Conservation (phyloP, 495 filamentous ascomycete genomes). For the Parachaetomium inaequale region DNA sequence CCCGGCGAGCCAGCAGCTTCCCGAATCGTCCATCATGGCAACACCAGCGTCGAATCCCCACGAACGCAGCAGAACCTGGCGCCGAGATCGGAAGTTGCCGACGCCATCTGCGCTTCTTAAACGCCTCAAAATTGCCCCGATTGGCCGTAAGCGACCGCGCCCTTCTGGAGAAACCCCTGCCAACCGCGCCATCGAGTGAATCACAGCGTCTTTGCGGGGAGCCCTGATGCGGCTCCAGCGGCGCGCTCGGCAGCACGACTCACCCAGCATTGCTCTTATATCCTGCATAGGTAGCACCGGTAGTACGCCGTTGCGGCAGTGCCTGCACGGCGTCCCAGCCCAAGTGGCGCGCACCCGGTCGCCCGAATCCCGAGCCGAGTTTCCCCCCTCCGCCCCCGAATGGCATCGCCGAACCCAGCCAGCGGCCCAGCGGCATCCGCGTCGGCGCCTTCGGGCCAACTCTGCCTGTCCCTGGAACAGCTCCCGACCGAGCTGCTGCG, state of each 20-base stretch:
- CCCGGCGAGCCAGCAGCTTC: conserved; percentile 28
- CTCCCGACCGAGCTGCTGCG: conserved; percentile 32
- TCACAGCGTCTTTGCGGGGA: neutral
- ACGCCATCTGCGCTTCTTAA: conserved; percentile 11
- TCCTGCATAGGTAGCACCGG: neutral
- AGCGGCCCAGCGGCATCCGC: neutral
- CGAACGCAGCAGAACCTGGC: conserved; percentile 3
- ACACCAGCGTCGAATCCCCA: neutral
- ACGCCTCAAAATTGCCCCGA: conserved; percentile 21
- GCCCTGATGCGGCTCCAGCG: conserved; percentile 12
- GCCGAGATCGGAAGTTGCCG: conserved; percentile 36
- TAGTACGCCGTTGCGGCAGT: neutral
- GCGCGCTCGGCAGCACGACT: neutral
- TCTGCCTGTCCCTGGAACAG: conserved; percentile 21
- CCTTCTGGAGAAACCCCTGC: conserved; percentile 18
- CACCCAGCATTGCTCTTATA: neutral
- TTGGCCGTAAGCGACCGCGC: conserved; percentile 22
- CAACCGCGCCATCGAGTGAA: conserved; percentile 3
- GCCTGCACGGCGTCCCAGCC: conserved; percentile 5
- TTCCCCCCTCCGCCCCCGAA: neutral
- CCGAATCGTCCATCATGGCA: conserved; percentile 25
- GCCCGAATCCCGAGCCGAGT: conserved; percentile 3
- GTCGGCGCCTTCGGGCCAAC: neutral
- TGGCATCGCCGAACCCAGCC: conserved; percentile 8
- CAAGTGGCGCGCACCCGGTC: neutral